A percentile compares a stretch with the other conserved stretches of the same genome.
Conservation (phyloP, 306 rosid genomes). For the Lathyrus oleraceus region DNA sequence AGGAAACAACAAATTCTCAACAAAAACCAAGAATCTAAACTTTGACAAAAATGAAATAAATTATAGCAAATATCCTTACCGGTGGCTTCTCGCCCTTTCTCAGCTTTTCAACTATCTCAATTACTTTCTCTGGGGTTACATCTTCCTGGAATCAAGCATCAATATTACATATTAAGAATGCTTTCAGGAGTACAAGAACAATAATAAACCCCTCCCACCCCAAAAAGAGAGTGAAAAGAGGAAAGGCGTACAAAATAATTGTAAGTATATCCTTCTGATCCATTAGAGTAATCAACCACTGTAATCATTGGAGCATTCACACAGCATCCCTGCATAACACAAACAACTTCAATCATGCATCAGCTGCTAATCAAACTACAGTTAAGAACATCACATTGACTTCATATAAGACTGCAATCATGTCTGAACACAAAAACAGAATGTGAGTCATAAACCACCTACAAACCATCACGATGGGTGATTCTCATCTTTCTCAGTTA, state of each 20-base stretch:
- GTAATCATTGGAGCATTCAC: conserved; percentile 99
- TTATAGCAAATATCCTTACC: conserved; percentile 53
- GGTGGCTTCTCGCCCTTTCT: conserved; percentile 88
- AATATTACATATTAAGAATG: conserved; percentile 13
- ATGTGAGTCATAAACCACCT: conserved; percentile 1
- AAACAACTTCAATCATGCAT: conserved; percentile 30
- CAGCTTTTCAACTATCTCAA: conserved; percentile 80
- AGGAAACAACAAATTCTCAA: neutral
- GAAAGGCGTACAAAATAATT: conserved; percentile 74
- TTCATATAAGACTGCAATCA: neutral
- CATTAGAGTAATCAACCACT: conserved; percentile 94
- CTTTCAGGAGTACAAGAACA: neutral
- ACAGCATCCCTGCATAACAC: conserved; percentile 80
- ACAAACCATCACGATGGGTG: neutral
- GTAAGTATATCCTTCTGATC: conserved; percentile 89
- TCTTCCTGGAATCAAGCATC: conserved; percentile 74
- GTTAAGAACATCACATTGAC: conserved; percentile 6
- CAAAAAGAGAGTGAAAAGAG: neutral
- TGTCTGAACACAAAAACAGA: conserved; percentile 5
- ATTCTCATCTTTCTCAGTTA: conserved; percentile 16
- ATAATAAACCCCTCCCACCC: neutral
- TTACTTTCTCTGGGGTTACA: conserved; percentile 77
- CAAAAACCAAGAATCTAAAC: conserved; percentile 2
- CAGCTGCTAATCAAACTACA: neutral
- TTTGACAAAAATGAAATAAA: neutral